Evolutionary conservation across 805 yeast species (phyloP), one percentile per base, ranked within the genome.

Genomic region (Starmerella apicola): DNA sequence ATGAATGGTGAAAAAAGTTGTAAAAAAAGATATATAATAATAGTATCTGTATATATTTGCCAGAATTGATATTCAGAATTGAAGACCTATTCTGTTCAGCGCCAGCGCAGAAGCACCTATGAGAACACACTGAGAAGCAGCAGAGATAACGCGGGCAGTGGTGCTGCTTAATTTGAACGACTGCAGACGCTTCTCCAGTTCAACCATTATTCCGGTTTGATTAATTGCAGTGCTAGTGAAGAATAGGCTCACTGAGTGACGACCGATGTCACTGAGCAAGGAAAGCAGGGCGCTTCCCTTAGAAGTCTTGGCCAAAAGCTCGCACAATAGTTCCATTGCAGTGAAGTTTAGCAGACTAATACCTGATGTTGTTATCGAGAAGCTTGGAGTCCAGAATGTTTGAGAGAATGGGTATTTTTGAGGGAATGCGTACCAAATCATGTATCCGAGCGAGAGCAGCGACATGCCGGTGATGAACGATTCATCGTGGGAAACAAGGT

Each of bases 361-460:
- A 3, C 66, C 66, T 18, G 52, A 50, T 5, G 63, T 46, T 16
- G 52, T 39, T 20, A 61, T 46, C 5, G 57, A 53, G 42, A 53
- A 61, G 24, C 59, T 44, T 5, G 63, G 61, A 3, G 62, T 56
- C 65, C 65, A 62, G 43, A 52, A 53, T 4, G 62, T 62, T 39
- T 61, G 60, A 16, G 60, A 54, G n/a, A 61, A 36, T 0, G 65
- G 65, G 32, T 52, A 44, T 32, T 48, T 38, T 16, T 50, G 46
- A 1, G 65, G 64, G 13, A 51, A 46, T 10, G 59, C 44, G 16
- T 49, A 51, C 16, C 57, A 41, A 24, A 55, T 37, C 38, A 51
- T 37, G 22, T 48, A 38, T 4, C 63, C 64, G 7, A 49, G 37
- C 1, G 55, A 51, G 8, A 57, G 25, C 6, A 52, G 42, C 3